phyloP scores from a whole-genome alignment of 2,329 filamentous ascomycete species.

The Epichloe sibirici region DNA sequence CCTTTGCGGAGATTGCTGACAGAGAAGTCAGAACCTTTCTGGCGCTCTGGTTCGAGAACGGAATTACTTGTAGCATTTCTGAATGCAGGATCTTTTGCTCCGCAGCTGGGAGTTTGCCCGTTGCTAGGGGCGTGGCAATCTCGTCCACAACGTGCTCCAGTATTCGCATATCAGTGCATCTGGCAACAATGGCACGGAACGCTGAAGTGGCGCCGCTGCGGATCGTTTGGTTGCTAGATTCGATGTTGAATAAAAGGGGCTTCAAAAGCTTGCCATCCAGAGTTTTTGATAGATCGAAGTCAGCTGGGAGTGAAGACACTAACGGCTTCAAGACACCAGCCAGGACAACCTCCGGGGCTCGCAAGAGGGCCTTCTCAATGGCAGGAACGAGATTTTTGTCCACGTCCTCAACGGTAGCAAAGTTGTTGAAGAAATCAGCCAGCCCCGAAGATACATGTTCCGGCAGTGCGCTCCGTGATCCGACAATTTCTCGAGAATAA shows the following conservation, averaged over 20 bases:
- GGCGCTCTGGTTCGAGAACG: slow-evolving; percentile 48
- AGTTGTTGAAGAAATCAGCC: slow-evolving; percentile 70
- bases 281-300: slow-evolving; percentile 65
- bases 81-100: slow-evolving; percentile 78
- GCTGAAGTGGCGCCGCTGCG: slow-evolving; percentile 63
- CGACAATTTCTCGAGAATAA: slow-evolving; percentile 74
- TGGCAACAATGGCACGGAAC: slow-evolving; percentile 57
- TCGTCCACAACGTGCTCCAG: slow-evolving; percentile 65
- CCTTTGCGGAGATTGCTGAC: slow-evolving; percentile 60
- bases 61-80: slow-evolving; percentile 60
- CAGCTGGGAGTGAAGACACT: slow-evolving; percentile 53
- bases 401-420: slow-evolving; percentile 62
- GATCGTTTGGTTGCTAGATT: slow-evolving; percentile 73
- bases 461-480: slow-evolving; percentile 61
- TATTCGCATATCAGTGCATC: slow-evolving; percentile 42
- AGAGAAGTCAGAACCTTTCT: slow-evolving; percentile 56
- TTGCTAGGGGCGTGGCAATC: slow-evolving; percentile 65
- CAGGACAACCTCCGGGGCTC: slow-evolving; percentile 82
- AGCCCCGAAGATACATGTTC: slow-evolving; percentile 61
- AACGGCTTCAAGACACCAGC: slow-evolving; percentile 66
- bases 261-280: slow-evolving; percentile 67
- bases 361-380: slow-evolving; percentile 77
- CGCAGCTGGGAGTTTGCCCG: slow-evolving; percentile 68
- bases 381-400: slow-evolving; percentile 64
- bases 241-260: slow-evolving; percentile 77